Base-by-base conservation (phyloP, 2,329 filamentous ascomycete species). In the Paracoccidioides lutzii region DNA sequence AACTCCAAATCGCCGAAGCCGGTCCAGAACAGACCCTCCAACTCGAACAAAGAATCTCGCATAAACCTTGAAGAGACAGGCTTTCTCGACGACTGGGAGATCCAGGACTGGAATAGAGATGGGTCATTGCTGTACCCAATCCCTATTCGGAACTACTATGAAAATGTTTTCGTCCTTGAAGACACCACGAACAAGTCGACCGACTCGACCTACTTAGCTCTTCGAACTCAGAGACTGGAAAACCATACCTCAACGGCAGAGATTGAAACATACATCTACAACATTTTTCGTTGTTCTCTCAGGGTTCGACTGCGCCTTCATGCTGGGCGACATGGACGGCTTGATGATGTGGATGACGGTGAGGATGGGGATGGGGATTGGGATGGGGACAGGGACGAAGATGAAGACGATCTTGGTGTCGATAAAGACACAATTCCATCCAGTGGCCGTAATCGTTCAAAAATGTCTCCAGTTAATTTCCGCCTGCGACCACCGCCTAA, bases 1-100 rank as follows among this genome's bases (percentile, higher is more conserved):
- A 52, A 61, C 70, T 75, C 48, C 71, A 77, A 63, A 73, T 78
- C 67, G 72, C 78, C 64, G 78, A 71, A 67, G 76, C 78, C 64
- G 78, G 78, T 60, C 73, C 76, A 28, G 32, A 59, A 63, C 10
- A 52, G 58, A 14, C 58, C 61, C 9, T 42, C 40, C 37, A 50
- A 52, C 32, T 57, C 57, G 32, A 32, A 40, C 15, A 46, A 59
- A 10, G 40, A 56, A 51, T 59, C 57, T 32, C 42, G 32, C 35
- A 51, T 6, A 35, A 55, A 51, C 9, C 52, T 57, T 48, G 52
- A 58, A 6, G 51, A 55, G 10, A 59, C 53, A 14, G 33, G 15
- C 2, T 61, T 61, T 44, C 44, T 56, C 5, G 57, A 62, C 41
- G 71, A 73, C 57, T 75, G 73, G 72, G 60, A 61, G 10, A 68